Base-by-base conservation (phyloP, 306 rosid species). In the Lathyrus aphaca region DNA sequence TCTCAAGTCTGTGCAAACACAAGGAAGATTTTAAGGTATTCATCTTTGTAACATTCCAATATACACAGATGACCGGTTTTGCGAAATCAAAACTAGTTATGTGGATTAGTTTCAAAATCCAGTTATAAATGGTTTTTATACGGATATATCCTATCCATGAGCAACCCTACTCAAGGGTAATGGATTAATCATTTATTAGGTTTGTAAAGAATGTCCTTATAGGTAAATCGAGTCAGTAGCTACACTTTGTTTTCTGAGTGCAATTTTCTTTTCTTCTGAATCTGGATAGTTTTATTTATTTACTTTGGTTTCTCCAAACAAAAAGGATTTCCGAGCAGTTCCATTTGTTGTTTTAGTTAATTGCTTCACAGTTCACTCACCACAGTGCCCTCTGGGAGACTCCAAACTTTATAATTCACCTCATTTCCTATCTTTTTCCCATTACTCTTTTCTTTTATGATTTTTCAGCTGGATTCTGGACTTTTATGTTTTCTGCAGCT, bases 401-500 rank as follows among this genome's bases (percentile, higher is more conserved):
- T 56, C 18, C 44, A 21, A 32, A 18, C 53, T 21, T 25, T 39
- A 51, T 40, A 39, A 19, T 65, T 65, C 11, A 43, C 29, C 49
- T 58, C 39, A 17, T 66, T 66, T 16, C 37, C 59, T 55, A 8
- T 55, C 57, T 6, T 46, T 8, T 30, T 13, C 10, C n/a, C 30
- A 66, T 50, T 16, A 74, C 21, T 51, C 55, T 14, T 18, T 50
- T 67, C 44, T 11, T 32, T 17, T 50, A 1, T 42, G 37, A 11
- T 13, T 71, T 66, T 71, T 76, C 79, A 77, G 77, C 57, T 56
- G 71, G 61, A 49, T 49, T 71, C 46, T 50, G 68, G 57, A 49
- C 59, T 74, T 69, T 23, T 51, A 77, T 82, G 85, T 77, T 74
- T 69, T 56, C 80, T 58, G 57, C 66, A 51, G 77, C 78, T 66